These are phyloP conservation scores for Colletotrichum sidae DNA, from an alignment of 2,329 filamentous ascomycete genomes.

Conservation along the genomic window DNA sequence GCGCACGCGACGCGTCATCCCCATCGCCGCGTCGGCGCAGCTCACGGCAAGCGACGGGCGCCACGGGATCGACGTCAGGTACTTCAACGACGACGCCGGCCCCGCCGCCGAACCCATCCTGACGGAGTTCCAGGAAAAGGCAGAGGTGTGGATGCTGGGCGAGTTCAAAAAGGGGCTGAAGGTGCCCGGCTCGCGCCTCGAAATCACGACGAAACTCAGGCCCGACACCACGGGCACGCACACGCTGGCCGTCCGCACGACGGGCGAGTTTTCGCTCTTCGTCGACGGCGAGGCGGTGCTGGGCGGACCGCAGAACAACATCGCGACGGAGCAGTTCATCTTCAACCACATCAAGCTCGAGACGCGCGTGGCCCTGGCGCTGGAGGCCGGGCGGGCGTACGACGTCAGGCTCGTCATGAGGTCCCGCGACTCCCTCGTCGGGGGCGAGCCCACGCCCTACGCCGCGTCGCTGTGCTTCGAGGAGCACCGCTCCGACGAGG, in stretches of 20 bases:
- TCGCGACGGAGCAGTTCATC: slow-evolving; percentile 39
- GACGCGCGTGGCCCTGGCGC: slow-evolving; percentile 24
- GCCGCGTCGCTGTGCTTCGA: slow-evolving; percentile 34
- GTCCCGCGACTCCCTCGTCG: slow-evolving; percentile 20
- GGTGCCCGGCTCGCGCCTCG: slow-evolving; percentile 35
- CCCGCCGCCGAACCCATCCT: slow-evolving; percentile 21
- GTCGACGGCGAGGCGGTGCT: slow-evolving; percentile 36
- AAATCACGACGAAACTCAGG: slow-evolving; percentile 33
- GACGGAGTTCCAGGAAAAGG: slow-evolving; percentile 35
- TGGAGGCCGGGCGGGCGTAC: slow-evolving; percentile 32
- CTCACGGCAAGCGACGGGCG: slow-evolving; percentile 31
- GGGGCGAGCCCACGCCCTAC: slow-evolving; percentile 33
- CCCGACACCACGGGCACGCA: slow-evolving; percentile 35
- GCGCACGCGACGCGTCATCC: slow-evolving; percentile 34
- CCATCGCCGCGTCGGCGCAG: slow-evolving; percentile 19
- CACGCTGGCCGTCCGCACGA: slow-evolving; percentile 33
- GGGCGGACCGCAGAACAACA: slow-evolving; percentile 27
- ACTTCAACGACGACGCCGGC: slow-evolving; percentile 36
- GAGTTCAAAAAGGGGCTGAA: slow-evolving; percentile 37
- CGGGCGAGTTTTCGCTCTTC: slow-evolving; percentile 31
- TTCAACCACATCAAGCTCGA: slow-evolving; percentile 40
- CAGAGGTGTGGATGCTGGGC: slow-evolving; percentile 39
- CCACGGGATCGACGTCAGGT: slow-evolving; percentile 33
- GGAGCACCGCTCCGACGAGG: slow-evolving; percentile 26
- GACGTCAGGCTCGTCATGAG: slow-evolving; percentile 33